A percentile compares a stretch with the other conserved stretches of the same genome.
These are phyloP conservation scores for Penicillium sp. DNA, from an alignment of 2,329 filamentous ascomycete genomes.

Conservation along the genomic window DNA sequence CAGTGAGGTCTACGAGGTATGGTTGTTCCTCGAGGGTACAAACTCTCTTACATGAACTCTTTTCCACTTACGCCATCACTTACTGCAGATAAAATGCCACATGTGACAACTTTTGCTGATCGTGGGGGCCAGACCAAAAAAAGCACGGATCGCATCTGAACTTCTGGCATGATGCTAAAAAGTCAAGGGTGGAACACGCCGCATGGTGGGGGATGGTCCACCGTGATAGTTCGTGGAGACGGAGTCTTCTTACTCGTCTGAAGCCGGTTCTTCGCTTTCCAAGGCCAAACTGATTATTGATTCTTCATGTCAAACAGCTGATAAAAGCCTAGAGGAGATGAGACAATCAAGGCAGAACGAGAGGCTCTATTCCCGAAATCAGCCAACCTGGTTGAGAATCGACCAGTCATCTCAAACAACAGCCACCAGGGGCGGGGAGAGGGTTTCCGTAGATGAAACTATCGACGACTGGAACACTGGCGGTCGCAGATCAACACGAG, in stretches of 20 bases:
- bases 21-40: too few relatives aligned
- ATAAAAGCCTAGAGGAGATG: not conserved
- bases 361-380: not conserved
- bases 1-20: too few relatives aligned
- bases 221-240: not conserved
- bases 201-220: not conserved
- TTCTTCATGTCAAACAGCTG: too few relatives aligned
- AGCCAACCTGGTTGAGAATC: not conserved
- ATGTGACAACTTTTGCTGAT: not conserved
- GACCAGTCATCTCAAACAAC: not conserved
- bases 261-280: too few relatives aligned
- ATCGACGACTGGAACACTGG: conserved; percentile 5
- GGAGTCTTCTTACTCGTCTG: not conserved
- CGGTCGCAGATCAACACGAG: conserved; percentile 2
- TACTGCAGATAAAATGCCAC: not conserved
- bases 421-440: not conserved
- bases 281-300: too few relatives aligned
- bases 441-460: not conserved
- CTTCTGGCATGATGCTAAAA: not conserved
- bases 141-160: not conserved
- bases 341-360: not conserved
- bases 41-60: too few relatives aligned
- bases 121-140: not conserved
- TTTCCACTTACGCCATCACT: too few relatives aligned
- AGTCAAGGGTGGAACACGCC: not conserved